Conservation (phyloP, 306 rosid genomes). For the Trifolium dubium region DNA sequence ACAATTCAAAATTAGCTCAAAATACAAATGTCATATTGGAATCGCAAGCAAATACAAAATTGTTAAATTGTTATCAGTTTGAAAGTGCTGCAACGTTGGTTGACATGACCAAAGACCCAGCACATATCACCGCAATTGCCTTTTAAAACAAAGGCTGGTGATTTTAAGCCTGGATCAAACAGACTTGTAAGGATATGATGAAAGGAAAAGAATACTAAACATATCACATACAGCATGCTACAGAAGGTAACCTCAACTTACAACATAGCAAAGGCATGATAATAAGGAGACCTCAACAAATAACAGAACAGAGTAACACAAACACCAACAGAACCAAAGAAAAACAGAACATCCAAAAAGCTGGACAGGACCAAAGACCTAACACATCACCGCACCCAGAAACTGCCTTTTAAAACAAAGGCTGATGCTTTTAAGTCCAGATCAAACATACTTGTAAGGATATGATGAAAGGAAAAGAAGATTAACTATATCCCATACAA, state of each 20-base stretch:
- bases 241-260: constrained; percentile 8
- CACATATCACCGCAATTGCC: constrained; percentile 10
- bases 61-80: not conserved
- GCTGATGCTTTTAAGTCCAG: too few species aligned
- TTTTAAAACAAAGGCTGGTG: not conserved
- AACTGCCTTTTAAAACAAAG: not conserved
- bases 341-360: too few species aligned
- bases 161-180: constrained; percentile 19
- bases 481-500: not conserved
- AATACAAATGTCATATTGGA: constrained; percentile 17
- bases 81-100: constrained; percentile 11
- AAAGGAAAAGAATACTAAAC: not conserved
- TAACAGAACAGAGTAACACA: too few species aligned
- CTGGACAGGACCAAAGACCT: too few species aligned
- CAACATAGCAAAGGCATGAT: not conserved
- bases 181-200: constrained; percentile 24
- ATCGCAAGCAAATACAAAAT: not conserved
- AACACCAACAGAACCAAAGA: too few species aligned
- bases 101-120: constrained; percentile 18
- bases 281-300: not conserved
- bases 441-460: too few species aligned
- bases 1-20: not conserved
- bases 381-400: too few species aligned
- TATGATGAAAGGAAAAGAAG: too few species aligned
- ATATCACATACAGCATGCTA: not conserved